A percentile compares a stretch with the other conserved stretches of the same genome.
These are phyloP conservation scores for Phaeophleospora eucalypticola DNA, from an alignment of 2,329 filamentous ascomycete species.

Conservation along the genomic window DNA sequence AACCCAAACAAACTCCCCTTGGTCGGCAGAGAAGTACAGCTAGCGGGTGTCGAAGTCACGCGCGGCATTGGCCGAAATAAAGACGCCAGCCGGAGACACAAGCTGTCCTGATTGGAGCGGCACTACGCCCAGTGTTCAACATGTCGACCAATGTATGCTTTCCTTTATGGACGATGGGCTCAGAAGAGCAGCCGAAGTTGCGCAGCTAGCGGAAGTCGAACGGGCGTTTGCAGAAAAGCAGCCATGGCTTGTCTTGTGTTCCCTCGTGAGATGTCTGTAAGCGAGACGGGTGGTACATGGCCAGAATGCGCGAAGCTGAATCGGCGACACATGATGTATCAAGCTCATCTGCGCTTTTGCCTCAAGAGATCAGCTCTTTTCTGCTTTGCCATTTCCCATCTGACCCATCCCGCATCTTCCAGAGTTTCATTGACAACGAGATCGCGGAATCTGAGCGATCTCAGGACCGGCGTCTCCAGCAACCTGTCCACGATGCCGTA, in stretches of 20 bases:
- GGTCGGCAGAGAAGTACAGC: not conserved
- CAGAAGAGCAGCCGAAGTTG: not conserved
- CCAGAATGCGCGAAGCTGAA: no score
- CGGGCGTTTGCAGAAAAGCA: not conserved
- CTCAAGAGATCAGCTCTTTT: slow-evolving; percentile 21
- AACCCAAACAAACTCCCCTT: not conserved
- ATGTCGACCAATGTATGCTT: no score
- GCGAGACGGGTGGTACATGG: no score
- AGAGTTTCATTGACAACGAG: slow-evolving; percentile 83
- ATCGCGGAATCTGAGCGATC: slow-evolving; percentile 71
- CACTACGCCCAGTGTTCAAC: no score
- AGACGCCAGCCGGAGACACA: no score
- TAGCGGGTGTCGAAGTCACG: not conserved
- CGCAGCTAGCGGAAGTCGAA: not conserved
- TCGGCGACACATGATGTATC: no score
- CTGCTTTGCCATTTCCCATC: slow-evolving; percentile 64
- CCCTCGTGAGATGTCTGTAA: no score
- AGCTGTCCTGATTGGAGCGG: no score
- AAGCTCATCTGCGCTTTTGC: slow-evolving; percentile 19
- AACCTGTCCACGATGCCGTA: slow-evolving; percentile 68
- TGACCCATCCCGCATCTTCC: slow-evolving; percentile 87
- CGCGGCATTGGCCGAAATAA: not conserved
- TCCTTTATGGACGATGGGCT: not conserved
- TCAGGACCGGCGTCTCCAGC: slow-evolving; percentile 61
- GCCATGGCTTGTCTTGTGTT: not conserved